Evolutionary conservation across 805 yeast species (phyloP), one percentile per base, ranked within the genome.

Genomic region (Tetrapisispora fleetii): DNA sequence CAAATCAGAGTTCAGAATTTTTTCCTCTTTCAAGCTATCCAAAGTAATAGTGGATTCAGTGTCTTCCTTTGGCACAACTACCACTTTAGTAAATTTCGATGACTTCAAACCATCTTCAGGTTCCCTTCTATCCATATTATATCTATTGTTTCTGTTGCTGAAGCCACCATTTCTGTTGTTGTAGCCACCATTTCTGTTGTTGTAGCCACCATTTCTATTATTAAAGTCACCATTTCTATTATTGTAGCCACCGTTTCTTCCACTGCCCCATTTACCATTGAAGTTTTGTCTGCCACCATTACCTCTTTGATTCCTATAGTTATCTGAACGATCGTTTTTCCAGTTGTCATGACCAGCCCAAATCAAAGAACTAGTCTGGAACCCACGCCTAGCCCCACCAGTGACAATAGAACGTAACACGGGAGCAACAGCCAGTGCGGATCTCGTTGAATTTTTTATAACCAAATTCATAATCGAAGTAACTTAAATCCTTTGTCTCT

Each of bases 21-120:
- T 60, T 9, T 63, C 62, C 2, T 63, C 62, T 24, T 55, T 45
- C 4, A 69, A 52, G n/a, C 56, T 52, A 39, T 58, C 59, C 17
- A 65, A 45, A n/a, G 68, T 64, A 1, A 61, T 53, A 21, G 57
- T 60, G 28, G 43, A 51, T 1, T 45, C 48, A 33, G 45, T 44
- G n/a, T 48, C 54, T 35, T 54, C 53, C 39, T 52, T 49, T 7
- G 59, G 58, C 9, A 43, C 39, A 33, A 47, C 46, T 5, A 47
- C 43, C 9, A 42, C 46, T 47, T 47, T 47, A 14, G 45, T 27
- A 28, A 46, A 46, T 16, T 46, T 46, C 8, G 43, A 32, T 16
- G 16, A 16, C 22, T 45, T 45, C n/a, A 38, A 17, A 33, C 43
- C 43, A 33, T 32, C 43, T 11, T 38, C 43, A 9, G 30, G 18